Evolutionary conservation across 2,329 filamentous ascomycete species (phyloP).

Genomic region (Colletotrichum agaves): DNA sequence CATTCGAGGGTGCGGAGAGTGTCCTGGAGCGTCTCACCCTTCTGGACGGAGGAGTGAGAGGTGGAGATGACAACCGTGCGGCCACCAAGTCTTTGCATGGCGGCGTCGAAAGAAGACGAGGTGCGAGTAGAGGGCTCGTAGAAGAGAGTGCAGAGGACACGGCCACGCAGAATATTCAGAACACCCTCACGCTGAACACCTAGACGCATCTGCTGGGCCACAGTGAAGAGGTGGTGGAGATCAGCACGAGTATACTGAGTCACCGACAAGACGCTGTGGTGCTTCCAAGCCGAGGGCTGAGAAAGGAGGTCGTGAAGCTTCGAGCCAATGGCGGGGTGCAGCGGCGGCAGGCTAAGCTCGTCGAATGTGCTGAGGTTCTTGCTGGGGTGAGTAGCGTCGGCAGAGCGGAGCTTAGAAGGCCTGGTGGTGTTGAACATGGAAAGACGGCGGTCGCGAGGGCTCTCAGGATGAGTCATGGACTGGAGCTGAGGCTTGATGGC

Average conservation of each 20-base stretch:
- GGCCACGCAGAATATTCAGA: constrained; percentile 85
- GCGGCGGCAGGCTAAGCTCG: constrained; percentile 58
- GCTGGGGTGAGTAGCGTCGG: constrained; percentile 22
- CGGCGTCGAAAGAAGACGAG: constrained; percentile 94
- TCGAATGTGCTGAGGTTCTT: constrained; percentile 45
- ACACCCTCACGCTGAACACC: constrained; percentile 93
- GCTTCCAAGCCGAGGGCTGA: constrained; percentile 84
- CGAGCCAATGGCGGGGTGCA: constrained; percentile 64
- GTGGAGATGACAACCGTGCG: constrained; percentile 85
- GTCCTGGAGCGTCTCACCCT: constrained; percentile 94
- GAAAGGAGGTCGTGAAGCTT: constrained; percentile 79
- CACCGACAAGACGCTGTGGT: constrained; percentile 90
- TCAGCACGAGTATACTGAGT: constrained; percentile 89
- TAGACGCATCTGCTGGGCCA: constrained; percentile 97
- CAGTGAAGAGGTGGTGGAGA: constrained; percentile 92
- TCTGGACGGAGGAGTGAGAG: constrained; percentile 86
- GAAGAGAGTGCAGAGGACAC: constrained; percentile 92
- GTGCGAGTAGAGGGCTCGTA: constrained; percentile 98
- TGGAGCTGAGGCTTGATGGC: constrained; percentile 62
- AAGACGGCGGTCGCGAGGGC: constrained; percentile 48
- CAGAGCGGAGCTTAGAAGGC: constrained; percentile 46
- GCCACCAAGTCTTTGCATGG: constrained; percentile 97
- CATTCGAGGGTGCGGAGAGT: constrained; percentile 93
- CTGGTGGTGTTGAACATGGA: constrained; percentile 45
- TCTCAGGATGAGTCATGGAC: constrained; percentile 50